Percentiles rank a stretch among this genome's conserved stretches.
Conservation (phyloP, 1,284 basidiomycete genomes). For the Ustilago nuda region DNA sequence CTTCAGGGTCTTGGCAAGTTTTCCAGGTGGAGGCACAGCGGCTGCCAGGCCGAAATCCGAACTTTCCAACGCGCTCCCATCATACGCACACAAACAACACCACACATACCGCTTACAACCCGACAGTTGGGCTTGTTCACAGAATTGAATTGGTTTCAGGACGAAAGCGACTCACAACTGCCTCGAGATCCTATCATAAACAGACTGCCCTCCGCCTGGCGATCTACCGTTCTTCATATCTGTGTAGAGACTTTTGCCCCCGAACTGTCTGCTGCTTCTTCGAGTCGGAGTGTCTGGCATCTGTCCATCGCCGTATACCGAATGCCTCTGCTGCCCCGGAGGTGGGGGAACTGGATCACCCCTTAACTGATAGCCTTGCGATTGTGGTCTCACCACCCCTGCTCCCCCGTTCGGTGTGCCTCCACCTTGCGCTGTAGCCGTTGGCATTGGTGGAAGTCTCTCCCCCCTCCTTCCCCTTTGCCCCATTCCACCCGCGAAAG, state of each 20-base stretch:
- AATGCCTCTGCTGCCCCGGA: conserved; percentile 7
- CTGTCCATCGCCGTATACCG: neutral
- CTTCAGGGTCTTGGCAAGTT: no score
- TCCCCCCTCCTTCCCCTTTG: conserved; percentile 17
- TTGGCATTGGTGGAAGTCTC: conserved; percentile 30
- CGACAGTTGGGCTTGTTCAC: no score
- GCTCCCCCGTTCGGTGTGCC: neutral
- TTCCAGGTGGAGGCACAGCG: no score
- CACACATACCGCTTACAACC: no score
- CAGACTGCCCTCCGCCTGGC: conserved; percentile 15
- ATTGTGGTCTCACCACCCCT: neutral
- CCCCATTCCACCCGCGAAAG: neutral
- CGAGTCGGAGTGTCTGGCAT: conserved; percentile 33
- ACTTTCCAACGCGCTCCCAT: no score
- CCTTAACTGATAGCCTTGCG: conserved; percentile 31
- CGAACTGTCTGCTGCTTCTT: conserved; percentile 31
- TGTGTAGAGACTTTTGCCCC: conserved; percentile 12
- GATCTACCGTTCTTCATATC: conserved; percentile 15
- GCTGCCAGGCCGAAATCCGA: no score
- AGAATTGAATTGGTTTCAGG: no score
- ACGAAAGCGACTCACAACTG: conserved; percentile 12
- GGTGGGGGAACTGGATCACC: conserved; percentile 19
- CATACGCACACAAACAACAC: no score
- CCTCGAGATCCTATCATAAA: conserved; percentile 34
- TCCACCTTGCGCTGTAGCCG: neutral